These are phyloP conservation scores for Spirogloea muscicola DNA, from an alignment of 139 green algal genomes.

Conservation along the genomic window DNA sequence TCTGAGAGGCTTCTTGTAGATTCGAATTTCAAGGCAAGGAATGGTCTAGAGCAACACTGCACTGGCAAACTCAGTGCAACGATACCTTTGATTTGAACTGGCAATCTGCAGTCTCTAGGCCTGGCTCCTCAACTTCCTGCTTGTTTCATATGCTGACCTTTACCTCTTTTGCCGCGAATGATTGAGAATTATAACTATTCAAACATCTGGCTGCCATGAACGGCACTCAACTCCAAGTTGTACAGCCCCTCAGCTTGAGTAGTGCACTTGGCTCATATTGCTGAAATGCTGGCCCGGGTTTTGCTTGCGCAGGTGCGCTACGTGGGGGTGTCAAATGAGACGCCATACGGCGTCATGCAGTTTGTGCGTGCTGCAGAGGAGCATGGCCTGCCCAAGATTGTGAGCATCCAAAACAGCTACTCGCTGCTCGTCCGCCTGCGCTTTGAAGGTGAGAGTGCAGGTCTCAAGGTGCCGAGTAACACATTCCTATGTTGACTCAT, in stretches of 20 bases:
- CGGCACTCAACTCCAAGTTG: too few relatives aligned
- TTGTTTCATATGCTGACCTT: neutral
- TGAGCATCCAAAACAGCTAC: neutral
- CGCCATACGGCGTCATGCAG: conserved; percentile 72
- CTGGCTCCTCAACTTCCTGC: neutral
- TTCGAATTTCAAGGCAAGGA: too few relatives aligned
- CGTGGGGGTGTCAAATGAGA: conserved; percentile 86
- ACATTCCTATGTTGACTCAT: too few relatives aligned
- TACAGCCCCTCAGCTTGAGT: too few relatives aligned
- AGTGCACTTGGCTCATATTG: too few relatives aligned
- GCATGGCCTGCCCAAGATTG: conserved; percentile 20
- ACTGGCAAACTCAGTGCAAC: too few relatives aligned
- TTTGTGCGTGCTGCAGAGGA: conserved; percentile 58
- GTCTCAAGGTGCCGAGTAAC: too few relatives aligned
- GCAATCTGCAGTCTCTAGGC: too few relatives aligned
- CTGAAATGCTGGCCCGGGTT: too few relatives aligned
- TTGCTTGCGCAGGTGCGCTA: conserved; percentile 45
- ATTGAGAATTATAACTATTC: neutral
- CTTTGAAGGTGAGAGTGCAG: conserved; percentile 71
- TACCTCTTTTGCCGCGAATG: neutral
- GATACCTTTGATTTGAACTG: too few relatives aligned
- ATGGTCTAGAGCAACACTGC: neutral
- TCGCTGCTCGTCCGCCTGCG: conserved; percentile 60
- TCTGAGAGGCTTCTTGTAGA: neutral
- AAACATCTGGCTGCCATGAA: neutral